Evolutionary conservation across 2,329 filamentous ascomycete species (phyloP).

Genomic region (Immersiporthe knoxdaviesiana): DNA sequence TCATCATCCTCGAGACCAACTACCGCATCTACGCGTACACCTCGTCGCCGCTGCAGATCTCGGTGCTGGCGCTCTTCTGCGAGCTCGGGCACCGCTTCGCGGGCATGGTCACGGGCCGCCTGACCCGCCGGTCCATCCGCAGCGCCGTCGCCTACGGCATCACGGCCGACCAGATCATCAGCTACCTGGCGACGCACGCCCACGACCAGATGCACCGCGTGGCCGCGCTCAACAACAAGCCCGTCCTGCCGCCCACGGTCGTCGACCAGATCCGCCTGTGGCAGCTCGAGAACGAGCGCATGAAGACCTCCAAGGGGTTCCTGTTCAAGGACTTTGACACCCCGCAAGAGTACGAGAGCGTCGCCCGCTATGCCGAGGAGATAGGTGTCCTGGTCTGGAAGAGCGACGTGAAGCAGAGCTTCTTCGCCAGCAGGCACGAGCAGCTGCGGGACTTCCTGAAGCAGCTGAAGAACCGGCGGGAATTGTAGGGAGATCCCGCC

Average conservation of each 20-base stretch:
- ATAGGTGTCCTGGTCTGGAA: conserved; percentile 90
- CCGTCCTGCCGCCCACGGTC: conserved; percentile 89
- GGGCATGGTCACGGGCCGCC: conserved; percentile 89
- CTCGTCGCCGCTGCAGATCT: conserved; percentile 89
- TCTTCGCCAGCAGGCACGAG: conserved; percentile 91
- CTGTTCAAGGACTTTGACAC: conserved; percentile 87
- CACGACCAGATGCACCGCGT: conserved; percentile 89
- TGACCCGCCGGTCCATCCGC: conserved; percentile 87
- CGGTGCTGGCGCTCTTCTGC: conserved; percentile 87
- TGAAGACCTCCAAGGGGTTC: conserved; percentile 82
- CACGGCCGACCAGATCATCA: conserved; percentile 92
- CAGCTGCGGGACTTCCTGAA: conserved; percentile 83
- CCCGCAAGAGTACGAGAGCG: conserved; percentile 69
- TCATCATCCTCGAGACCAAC: conserved; percentile 97
- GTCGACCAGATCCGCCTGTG: conserved; percentile 96
- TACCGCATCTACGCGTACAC: conserved; percentile 98
- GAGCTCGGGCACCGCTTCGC: conserved; percentile 88
- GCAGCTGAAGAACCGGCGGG: conserved; percentile 57
- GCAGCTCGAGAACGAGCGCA: conserved; percentile 96
- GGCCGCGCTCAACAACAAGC: conserved; percentile 59
- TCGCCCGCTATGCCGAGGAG: conserved; percentile 81
- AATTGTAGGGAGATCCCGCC: conserved; percentile 12
- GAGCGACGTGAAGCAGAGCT: conserved; percentile 76
- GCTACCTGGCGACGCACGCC: conserved; percentile 87
- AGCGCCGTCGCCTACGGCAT: conserved; percentile 88